Evolutionary conservation across 352 stramenopile species (phyloP).

Genomic region (Phytophthora quininea): DNA sequence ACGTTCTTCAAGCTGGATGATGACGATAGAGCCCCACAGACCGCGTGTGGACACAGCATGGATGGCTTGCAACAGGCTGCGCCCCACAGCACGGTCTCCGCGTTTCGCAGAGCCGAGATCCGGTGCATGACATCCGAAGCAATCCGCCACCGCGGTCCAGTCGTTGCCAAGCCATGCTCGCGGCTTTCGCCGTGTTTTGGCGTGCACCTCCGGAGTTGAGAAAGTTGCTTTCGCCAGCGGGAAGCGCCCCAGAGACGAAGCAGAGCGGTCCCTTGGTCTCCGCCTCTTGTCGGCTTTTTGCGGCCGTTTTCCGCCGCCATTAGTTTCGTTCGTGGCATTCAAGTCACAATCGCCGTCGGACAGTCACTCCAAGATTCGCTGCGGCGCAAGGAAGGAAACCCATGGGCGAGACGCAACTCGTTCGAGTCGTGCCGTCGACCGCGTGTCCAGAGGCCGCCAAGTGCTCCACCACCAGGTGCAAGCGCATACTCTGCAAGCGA

Average conservation of each 20-base stretch:
- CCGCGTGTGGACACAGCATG: too few relatives aligned
- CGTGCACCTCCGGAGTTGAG: neutral
- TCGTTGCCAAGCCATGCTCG: neutral
- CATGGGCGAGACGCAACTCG: slow-evolving; percentile 2
- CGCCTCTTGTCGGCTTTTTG: neutral
- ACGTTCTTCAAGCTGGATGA: neutral
- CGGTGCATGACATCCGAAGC: neutral
- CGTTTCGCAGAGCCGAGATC: neutral
- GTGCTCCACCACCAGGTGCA: slow-evolving; percentile 3
- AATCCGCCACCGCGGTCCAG: neutral
- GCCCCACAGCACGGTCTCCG: neutral
- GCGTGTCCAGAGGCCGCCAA: neutral
- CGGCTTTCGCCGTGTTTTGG: neutral
- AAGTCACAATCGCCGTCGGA: neutral
- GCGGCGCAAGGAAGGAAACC: neutral
- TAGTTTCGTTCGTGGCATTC: neutral
- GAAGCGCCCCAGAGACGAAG: neutral
- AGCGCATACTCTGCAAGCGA: slow-evolving; percentile 25
- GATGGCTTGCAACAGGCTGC: neutral
- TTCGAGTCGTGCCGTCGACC: neutral
- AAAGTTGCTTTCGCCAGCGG: slow-evolving; percentile 2
- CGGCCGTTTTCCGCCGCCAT: neutral
- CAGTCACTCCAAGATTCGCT: neutral
- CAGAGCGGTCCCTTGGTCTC: neutral
- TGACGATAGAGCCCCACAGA: neutral